Evolutionary conservation across 441 rosid species (phyloP).

Genomic region (Eruca vesicaria): DNA sequence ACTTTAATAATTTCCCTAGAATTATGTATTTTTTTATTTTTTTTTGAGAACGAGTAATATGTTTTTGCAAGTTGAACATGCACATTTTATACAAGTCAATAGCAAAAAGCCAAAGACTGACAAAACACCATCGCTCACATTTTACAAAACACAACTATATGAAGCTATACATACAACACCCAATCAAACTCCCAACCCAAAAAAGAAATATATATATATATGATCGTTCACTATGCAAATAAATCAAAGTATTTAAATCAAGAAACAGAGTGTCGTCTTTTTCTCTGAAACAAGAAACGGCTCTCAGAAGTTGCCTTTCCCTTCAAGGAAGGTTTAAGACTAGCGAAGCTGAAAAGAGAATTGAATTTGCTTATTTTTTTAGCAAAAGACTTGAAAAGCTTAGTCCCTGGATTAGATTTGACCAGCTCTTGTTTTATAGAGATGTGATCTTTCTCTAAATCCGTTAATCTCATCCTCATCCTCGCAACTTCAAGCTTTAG

Average conservation of each 20-base stretch:
- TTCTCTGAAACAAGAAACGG: constrained; percentile 69
- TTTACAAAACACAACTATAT: constrained; percentile 16
- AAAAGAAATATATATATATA: neutral
- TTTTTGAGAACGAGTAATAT: too few species aligned
- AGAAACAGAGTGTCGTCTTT: constrained; percentile 80
- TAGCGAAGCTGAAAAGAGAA: constrained; percentile 61
- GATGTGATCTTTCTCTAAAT: constrained; percentile 90
- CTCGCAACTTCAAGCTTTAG: constrained; percentile 94
- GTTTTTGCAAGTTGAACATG: too few species aligned
- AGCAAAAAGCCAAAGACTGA: neutral
- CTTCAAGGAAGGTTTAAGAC: constrained; percentile 47
- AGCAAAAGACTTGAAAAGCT: constrained; percentile 70
- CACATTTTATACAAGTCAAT: neutral
- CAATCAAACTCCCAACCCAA: neutral
- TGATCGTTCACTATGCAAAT: constrained; percentile 23
- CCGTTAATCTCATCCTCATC: constrained; percentile 97
- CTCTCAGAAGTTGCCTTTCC: constrained; percentile 58
- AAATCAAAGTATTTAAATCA: constrained; percentile 33
- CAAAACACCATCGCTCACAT: neutral
- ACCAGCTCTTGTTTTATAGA: constrained; percentile 88
- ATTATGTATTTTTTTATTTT: too few species aligned
- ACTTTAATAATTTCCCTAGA: too few species aligned
- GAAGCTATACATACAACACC: constrained; percentile 8
- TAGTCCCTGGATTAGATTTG: constrained; percentile 64
- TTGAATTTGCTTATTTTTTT: constrained; percentile 80